Conservation (phyloP, 179 eudicot genomes). For the Beta corolliflora region DNA sequence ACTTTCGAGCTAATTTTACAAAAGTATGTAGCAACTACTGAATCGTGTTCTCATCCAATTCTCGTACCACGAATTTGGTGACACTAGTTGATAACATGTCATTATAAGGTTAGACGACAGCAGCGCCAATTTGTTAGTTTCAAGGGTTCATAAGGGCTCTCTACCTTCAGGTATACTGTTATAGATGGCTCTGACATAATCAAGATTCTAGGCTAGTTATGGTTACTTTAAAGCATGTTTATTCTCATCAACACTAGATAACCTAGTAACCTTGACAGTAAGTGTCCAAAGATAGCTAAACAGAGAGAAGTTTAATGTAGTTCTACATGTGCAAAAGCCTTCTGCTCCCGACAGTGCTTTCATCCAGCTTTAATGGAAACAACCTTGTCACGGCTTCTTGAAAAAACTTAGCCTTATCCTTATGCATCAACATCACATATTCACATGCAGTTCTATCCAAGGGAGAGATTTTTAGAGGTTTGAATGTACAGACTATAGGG, state of each 20-base stretch:
- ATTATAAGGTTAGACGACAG: constrained; percentile 32
- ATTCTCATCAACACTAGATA: not conserved
- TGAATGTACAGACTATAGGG: not conserved
- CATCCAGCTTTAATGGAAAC: not conserved
- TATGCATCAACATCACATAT: not conserved
- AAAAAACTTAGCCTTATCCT: not conserved
- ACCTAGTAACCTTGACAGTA: not conserved
- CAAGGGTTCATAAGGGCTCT: not conserved
- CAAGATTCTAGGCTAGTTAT: too few species aligned
- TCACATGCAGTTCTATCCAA: not conserved
- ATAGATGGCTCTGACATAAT: not conserved
- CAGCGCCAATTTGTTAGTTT: not conserved
- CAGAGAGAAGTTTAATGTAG: not conserved
- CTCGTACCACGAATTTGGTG: too few species aligned
- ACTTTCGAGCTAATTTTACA: too few species aligned
- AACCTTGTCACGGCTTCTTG: not conserved
- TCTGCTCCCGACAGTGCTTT: not conserved
- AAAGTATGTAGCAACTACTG: too few species aligned
- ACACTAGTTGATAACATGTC: constrained; percentile 36
- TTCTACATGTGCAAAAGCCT: not conserved
- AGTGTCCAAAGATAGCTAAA: not conserved
- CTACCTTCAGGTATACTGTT: not conserved
- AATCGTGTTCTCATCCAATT: too few species aligned
- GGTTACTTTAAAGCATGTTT: not conserved
- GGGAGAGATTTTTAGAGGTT: not conserved